Conservation (phyloP, 768 basidiomycete species). For the Tulasnella sp. region DNA sequence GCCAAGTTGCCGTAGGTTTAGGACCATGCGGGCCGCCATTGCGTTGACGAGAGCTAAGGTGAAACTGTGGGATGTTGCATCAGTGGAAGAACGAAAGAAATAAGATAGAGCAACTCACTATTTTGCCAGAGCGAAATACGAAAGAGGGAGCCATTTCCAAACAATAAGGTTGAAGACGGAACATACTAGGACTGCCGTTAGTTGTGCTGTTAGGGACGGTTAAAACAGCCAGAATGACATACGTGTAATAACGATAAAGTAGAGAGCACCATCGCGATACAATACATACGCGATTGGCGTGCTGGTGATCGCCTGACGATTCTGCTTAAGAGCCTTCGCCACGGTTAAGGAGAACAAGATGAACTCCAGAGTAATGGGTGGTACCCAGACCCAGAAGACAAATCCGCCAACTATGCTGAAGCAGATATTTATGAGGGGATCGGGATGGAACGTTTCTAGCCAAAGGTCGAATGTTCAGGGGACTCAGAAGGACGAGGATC, state of each 20-base stretch:
- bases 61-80: background rate
- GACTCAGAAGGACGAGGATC: background rate
- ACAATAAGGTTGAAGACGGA: conserved; percentile 22
- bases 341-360: conserved; percentile 15
- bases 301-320: background rate
- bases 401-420: background rate
- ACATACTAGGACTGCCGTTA: conserved; percentile 2
- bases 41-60: conserved; percentile 16
- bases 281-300: conserved; percentile 16
- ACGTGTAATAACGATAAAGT: conserved; percentile 22
- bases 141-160: conserved; percentile 14
- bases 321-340: background rate
- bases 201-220: background rate
- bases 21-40: conserved; percentile 19
- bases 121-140: conserved; percentile 17
- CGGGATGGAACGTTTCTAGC: background rate
- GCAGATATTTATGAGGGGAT: conserved; percentile 10
- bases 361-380: conserved; percentile 12
- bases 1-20: conserved; percentile 15
- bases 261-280: conserved; percentile 18
- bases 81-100: background rate
- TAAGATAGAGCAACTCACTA: background rate
- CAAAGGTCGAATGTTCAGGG: background rate
- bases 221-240: background rate
- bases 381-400: conserved; percentile 14